phyloP scores from a whole-genome alignment of 306 rosid species.

The Ammopiptanthus mongolicus region DNA sequence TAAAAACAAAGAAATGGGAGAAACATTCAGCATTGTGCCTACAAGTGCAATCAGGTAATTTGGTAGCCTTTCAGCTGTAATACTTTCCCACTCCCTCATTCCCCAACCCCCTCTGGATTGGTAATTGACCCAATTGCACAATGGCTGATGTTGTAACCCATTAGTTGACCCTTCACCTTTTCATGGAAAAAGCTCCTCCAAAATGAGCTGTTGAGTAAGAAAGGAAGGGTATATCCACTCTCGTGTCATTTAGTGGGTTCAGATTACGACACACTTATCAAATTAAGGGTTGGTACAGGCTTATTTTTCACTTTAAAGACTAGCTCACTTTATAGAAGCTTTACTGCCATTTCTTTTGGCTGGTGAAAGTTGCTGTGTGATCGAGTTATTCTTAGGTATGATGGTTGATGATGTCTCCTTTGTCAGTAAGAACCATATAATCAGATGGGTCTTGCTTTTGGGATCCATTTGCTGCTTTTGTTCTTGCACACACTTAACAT shows the following conservation, averaged over 20 bases:
- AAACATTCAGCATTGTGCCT: constrained; percentile 90
- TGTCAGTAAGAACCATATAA: not conserved
- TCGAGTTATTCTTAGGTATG: not conserved
- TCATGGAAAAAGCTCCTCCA: not conserved
- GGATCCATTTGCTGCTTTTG: not conserved
- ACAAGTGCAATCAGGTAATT: constrained; percentile 88
- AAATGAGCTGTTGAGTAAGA: no score
- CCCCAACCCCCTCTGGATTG: not conserved
- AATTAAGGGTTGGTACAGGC: no score
- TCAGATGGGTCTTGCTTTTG: not conserved
- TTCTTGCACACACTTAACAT: not conserved
- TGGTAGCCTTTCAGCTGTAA: not conserved
- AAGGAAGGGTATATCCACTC: no score
- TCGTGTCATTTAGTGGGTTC: no score
- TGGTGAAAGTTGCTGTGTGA: not conserved
- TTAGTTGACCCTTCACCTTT: not conserved
- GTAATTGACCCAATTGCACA: not conserved
- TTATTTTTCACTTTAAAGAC: no score
- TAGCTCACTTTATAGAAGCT: no score
- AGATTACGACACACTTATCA: no score
- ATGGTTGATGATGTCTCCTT: not conserved
- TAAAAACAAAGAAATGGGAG: constrained; percentile 90
- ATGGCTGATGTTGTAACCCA: constrained; percentile 4
- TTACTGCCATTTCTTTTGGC: not conserved
- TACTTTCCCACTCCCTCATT: no score